Percentiles rank a stretch among this genome's conserved stretches.
Evolutionary conservation across 257 asterid genomes (phyloP).

Genomic region (Ehretia macrophylla): DNA sequence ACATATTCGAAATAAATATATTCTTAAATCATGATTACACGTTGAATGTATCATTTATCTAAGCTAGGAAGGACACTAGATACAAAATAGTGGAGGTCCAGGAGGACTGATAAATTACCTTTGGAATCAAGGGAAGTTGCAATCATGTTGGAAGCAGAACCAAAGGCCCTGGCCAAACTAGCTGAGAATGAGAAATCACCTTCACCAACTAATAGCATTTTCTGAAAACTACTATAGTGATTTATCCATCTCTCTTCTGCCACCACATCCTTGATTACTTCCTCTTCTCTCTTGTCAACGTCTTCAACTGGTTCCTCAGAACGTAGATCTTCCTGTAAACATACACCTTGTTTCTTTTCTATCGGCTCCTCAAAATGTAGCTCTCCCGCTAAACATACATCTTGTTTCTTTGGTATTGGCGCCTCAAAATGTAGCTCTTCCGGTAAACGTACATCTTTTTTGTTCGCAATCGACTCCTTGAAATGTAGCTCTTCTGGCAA

Average conservation of each 20-base stretch:
- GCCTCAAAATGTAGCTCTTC: not conserved
- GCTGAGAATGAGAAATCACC: conserved; percentile 41
- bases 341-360: not conserved
- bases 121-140: conserved; percentile 38
- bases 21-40: too few species aligned
- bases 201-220: conserved; percentile 37
- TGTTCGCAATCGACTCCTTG: not conserved
- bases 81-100: not conserved
- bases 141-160: conserved; percentile 21
- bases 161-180: conserved; percentile 22
- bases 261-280: not conserved
- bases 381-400: not conserved
- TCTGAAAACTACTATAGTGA: conserved; percentile 32
- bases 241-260: conserved; percentile 22
- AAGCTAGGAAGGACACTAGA: too few species aligned
- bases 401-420: not conserved
- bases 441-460: not conserved
- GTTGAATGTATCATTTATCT: too few species aligned
- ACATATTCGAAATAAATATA: too few species aligned
- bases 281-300: not conserved
- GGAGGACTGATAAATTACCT: conserved; percentile 4
- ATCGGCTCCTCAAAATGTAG: not conserved
- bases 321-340: not conserved
- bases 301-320: not conserved
- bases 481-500: not conserved